Conservation (phyloP, 495 filamentous ascomycete genomes). For the Tirmania nivea region DNA sequence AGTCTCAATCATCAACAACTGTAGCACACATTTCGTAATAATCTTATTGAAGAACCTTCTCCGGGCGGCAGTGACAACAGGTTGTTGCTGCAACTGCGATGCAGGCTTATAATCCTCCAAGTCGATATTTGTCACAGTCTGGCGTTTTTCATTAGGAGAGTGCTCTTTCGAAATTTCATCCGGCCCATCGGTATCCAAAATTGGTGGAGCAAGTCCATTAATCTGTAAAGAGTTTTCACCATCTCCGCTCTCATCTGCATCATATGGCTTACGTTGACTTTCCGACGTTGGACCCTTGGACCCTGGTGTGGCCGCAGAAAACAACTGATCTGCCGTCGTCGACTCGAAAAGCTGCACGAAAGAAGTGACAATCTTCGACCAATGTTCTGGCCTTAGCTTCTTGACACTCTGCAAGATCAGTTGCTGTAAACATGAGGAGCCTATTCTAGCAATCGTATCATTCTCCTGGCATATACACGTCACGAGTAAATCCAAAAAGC, state of each 20-base stretch:
- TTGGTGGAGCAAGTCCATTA: conserved; percentile 29
- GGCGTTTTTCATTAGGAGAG: conserved; percentile 8
- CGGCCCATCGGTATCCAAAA: not conserved
- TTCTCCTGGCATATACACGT: conserved; percentile 98
- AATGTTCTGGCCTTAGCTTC: conserved; percentile 71
- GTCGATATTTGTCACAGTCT: conserved; percentile 23
- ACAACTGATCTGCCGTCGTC: conserved; percentile 84
- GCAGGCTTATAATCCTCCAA: conserved; percentile 79
- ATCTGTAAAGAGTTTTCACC: conserved; percentile 30
- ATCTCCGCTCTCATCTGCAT: not conserved
- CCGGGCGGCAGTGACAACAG: conserved; percentile 74
- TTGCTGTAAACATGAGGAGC: conserved; percentile 92
- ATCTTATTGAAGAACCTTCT: conserved; percentile 98
- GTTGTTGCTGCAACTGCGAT: conserved; percentile 49
- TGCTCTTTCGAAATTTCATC: not conserved
- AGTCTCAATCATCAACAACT: conserved; percentile 96
- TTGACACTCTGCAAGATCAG: conserved; percentile 86
- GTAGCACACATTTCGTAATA: conserved; percentile 95
- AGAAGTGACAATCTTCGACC: conserved; percentile 77
- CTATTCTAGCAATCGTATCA: conserved; percentile 92
- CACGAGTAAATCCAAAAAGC: conserved; percentile 78
- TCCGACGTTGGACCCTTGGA: conserved; percentile 2
- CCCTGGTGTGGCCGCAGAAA: conserved; percentile 45
- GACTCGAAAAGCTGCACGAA: conserved; percentile 90
- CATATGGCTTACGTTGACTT: not conserved